These are phyloP conservation scores for Serendipita sp. DNA, from an alignment of 768 basidiomycete genomes.

Conservation along the genomic window DNA sequence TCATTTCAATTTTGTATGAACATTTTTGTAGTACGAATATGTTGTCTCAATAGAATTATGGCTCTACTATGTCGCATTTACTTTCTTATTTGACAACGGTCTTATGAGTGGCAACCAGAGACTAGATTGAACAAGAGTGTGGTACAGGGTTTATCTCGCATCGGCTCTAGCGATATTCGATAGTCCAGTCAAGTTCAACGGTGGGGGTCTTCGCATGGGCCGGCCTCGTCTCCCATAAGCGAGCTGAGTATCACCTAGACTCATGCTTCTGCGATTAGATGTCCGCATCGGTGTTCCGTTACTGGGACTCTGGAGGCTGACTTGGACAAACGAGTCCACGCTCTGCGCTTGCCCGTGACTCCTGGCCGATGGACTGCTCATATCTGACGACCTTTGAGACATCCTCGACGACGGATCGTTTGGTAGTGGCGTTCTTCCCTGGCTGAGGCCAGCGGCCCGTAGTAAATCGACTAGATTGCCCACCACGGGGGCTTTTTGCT, in stretches of 20 bases:
- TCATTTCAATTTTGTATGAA: too few relatives aligned
- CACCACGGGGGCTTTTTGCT: neutral
- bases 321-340: neutral
- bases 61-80: neutral
- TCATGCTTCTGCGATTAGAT: neutral
- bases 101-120: neutral
- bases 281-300: neutral
- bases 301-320: neutral
- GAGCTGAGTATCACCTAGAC: neutral
- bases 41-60: too few relatives aligned
- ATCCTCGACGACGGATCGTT: neutral
- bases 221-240: neutral
- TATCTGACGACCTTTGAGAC: neutral
- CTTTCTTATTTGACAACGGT: neutral
- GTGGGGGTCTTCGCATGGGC: neutral
- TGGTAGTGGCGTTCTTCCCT: neutral
- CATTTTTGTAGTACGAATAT: too few relatives aligned
- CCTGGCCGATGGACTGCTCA: neutral
- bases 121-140: neutral
- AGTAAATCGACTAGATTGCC: neutral
- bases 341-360: neutral
- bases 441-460: neutral
- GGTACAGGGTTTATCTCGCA: neutral
- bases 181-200: neutral
- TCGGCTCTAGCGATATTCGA: conserved; percentile 1